Conservation (phyloP, 192 early-diverging fungal species). For the Gigaspora rosea region DNA sequence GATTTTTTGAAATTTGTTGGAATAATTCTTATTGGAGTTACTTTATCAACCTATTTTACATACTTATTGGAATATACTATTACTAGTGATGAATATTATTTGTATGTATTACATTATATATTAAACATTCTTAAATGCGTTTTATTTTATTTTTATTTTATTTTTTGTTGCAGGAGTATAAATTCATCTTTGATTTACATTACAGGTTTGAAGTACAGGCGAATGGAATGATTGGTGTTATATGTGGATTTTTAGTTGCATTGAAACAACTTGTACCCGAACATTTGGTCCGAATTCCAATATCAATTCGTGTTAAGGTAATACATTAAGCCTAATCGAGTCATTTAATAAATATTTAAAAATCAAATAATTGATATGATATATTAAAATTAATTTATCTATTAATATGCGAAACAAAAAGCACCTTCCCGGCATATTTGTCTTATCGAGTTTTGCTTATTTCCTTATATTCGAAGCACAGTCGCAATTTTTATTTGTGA, state of each 20-base stretch:
- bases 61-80: constrained; percentile 59
- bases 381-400: too few relatives aligned
- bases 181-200: background rate
- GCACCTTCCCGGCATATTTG: constrained; percentile 51
- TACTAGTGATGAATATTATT: constrained; percentile 52
- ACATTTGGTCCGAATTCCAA: constrained; percentile 70
- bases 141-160: background rate
- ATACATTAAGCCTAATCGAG: too few relatives aligned
- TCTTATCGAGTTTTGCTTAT: constrained; percentile 44
- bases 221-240: constrained; percentile 71
- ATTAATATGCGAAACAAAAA: constrained; percentile 44
- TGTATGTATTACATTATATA: constrained; percentile 48
- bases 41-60: constrained; percentile 57
- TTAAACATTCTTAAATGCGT: constrained; percentile 23
- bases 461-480: constrained; percentile 53
- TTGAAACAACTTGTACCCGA: constrained; percentile 93
- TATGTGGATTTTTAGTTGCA: constrained; percentile 78
- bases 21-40: constrained; percentile 55
- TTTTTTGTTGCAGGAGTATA: too few relatives aligned
- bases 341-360: too few relatives aligned
- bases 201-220: constrained; percentile 59
- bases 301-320: constrained; percentile 39
- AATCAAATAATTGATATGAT: too few relatives aligned
- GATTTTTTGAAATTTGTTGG: constrained; percentile 71
- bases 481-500: constrained; percentile 65